These are phyloP conservation scores for Pseudozyma hubeiensis DNA, from an alignment of 1,284 basidiomycete species.

Conservation along the genomic window DNA sequence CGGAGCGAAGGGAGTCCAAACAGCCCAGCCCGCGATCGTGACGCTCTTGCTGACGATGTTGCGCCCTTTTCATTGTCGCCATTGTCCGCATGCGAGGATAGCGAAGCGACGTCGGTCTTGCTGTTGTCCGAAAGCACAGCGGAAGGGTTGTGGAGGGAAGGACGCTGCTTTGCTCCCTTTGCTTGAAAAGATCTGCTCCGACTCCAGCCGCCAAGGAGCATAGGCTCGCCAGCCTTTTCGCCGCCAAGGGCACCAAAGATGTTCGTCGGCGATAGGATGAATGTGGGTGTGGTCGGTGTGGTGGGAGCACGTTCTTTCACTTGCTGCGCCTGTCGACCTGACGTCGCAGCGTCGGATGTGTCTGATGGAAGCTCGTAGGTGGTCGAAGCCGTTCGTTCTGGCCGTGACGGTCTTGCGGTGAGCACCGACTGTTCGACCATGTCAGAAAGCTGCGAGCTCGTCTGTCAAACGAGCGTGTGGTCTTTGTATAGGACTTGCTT, in stretches of 20 bases:
- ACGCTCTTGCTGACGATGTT: neutral
- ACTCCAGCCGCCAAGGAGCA: constrained; percentile 31
- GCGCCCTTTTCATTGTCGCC: neutral
- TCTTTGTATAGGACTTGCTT: no score
- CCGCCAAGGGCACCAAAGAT: constrained; percentile 3
- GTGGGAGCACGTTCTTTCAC: constrained; percentile 16
- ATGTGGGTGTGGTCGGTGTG: constrained; percentile 23
- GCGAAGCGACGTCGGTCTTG: constrained; percentile 24
- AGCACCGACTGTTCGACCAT: neutral
- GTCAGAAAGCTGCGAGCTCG: neutral
- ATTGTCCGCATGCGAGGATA: constrained; percentile 8
- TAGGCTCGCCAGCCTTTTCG: constrained; percentile 17
- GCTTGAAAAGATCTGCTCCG: constrained; percentile 11
- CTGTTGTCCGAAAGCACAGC: constrained; percentile 19
- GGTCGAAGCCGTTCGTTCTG: constrained; percentile 12
- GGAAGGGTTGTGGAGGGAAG: constrained; percentile 22
- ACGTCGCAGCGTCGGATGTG: neutral
- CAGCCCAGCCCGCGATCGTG: neutral
- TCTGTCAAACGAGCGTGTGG: no score
- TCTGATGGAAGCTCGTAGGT: neutral
- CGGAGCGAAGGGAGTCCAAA: constrained; percentile 12
- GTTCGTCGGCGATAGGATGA: constrained; percentile 8
- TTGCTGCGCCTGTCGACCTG: neutral
- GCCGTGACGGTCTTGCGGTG: constrained; percentile 7
- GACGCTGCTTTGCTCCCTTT: constrained; percentile 23